phyloP scores from a whole-genome alignment of 2,329 filamentous ascomycete genomes.

The Aspergillus pseudoglaucus region DNA sequence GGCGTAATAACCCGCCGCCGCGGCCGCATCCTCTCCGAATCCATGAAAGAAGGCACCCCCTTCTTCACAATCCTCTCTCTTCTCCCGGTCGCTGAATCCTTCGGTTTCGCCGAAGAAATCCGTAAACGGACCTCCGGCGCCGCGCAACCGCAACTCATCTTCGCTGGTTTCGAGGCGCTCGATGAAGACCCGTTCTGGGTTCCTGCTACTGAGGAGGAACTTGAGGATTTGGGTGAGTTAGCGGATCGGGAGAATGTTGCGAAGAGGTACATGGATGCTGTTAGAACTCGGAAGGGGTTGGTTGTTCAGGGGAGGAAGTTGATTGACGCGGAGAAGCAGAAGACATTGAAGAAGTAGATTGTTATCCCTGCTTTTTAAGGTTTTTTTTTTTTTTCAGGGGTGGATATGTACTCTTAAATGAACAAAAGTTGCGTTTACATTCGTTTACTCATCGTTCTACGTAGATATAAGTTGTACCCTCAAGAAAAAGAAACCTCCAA shows the following conservation, averaged over 20 bases:
- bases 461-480: conserved; percentile 19
- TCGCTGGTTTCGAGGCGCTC: conserved; percentile 84
- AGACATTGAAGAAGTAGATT: conserved; percentile 56
- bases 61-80: conserved; percentile 91
- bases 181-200: conserved; percentile 98
- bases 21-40: conserved; percentile 81
- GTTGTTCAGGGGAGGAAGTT: conserved; percentile 68
- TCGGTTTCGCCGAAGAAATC: conserved; percentile 95
- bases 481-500: conserved; percentile 12
- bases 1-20: conserved; percentile 93
- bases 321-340: conserved; percentile 89
- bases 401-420: not conserved
- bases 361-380: not conserved
- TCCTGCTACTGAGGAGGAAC: conserved; percentile 88
- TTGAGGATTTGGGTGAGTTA: conserved; percentile 91
- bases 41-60: conserved; percentile 88
- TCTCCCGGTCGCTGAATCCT: conserved; percentile 87
- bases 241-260: conserved; percentile 94
- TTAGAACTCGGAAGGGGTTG: conserved; percentile 80
- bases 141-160: conserved; percentile 87
- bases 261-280: conserved; percentile 89
- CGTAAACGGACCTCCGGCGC: conserved; percentile 86
- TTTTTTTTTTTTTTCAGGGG: not conserved
- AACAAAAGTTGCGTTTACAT: not conserved
- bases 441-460: not conserved